These are phyloP conservation scores for Aspergillus sclerotioniger DNA, from an alignment of 495 filamentous ascomycete genomes.

Conservation along the genomic window DNA sequence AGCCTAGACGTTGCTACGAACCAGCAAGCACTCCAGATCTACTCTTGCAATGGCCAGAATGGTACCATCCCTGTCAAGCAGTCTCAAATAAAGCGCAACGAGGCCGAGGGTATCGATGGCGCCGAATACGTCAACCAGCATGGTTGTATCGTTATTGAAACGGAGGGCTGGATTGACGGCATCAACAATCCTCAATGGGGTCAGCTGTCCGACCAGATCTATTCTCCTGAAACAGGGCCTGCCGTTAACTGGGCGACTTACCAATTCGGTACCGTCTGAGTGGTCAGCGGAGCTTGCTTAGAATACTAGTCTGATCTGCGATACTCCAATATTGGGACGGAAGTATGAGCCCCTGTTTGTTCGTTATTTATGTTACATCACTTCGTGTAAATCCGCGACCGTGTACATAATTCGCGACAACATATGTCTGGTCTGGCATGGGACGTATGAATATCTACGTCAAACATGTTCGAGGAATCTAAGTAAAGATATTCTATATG, in stretches of 20 bases:
- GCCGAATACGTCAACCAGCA: slow-evolving; percentile 53
- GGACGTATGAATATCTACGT: not conserved
- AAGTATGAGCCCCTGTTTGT: not conserved
- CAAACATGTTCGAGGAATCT: not conserved
- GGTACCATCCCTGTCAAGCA: slow-evolving; percentile 56
- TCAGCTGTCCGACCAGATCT: slow-evolving; percentile 57
- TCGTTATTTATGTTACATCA: not conserved
- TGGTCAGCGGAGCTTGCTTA: not conserved
- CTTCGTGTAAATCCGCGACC: not conserved
- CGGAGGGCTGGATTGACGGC: slow-evolving; percentile 69
- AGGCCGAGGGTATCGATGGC: slow-evolving; percentile 39
- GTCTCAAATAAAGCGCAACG: slow-evolving; percentile 51
- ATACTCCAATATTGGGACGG: not conserved
- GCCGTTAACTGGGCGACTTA: slow-evolving; percentile 67
- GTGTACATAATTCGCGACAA: not conserved
- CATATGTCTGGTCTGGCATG: not conserved
- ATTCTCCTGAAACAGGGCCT: slow-evolving; percentile 58
- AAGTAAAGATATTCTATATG: not conserved
- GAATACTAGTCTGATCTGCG: not conserved
- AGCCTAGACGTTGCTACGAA: slow-evolving; percentile 69
- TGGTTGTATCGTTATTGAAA: slow-evolving; percentile 68
- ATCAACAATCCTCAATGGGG: slow-evolving; percentile 82
- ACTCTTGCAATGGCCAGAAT: slow-evolving; percentile 70
- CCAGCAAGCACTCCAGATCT: slow-evolving; percentile 77
- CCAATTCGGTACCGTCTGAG: slow-evolving; percentile 46